Conservation (phyloP, 306 rosid genomes). For the Lathyrus sativus region DNA sequence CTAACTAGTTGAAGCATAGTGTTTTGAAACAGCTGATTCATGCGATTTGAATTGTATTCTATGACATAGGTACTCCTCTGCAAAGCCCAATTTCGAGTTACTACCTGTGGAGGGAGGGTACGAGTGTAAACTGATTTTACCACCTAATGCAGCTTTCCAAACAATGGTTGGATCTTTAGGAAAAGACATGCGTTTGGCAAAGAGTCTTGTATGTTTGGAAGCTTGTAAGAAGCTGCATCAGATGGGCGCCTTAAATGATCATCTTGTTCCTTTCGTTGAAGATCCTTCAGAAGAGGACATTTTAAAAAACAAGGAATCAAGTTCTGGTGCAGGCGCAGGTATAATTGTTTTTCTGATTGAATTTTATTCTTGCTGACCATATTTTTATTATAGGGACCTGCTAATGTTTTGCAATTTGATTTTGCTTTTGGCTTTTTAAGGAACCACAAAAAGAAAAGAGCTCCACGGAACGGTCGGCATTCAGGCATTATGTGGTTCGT, state of each 20-base stretch:
- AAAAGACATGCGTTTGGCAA: slow-evolving; percentile 59
- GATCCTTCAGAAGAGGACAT: slow-evolving; percentile 46
- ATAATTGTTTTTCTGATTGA: slow-evolving; percentile 26
- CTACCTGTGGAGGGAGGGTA: slow-evolving; percentile 50
- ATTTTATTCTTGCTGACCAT: not conserved
- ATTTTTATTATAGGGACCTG: slow-evolving; percentile 1
- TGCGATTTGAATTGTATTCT: slow-evolving; percentile 36
- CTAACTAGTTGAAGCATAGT: slow-evolving; percentile 29
- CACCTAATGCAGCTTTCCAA: slow-evolving; percentile 81
- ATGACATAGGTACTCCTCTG: slow-evolving; percentile 56
- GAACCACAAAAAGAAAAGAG: slow-evolving; percentile 91
- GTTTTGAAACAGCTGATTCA: slow-evolving; percentile 9
- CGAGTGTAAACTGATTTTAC: slow-evolving; percentile 62
- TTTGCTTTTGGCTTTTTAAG: slow-evolving; percentile 54
- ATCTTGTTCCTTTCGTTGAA: slow-evolving; percentile 65
- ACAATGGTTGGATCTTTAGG: slow-evolving; percentile 64
- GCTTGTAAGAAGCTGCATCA: slow-evolving; percentile 91
- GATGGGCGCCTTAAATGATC: slow-evolving; percentile 78
- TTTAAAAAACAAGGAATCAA: slow-evolving; percentile 51
- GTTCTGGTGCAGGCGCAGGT: slow-evolving; percentile 80
- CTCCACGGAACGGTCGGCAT: slow-evolving; percentile 71
- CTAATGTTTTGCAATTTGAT: slow-evolving; percentile 26
- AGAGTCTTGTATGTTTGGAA: slow-evolving; percentile 84
- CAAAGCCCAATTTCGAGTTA: slow-evolving; percentile 59
- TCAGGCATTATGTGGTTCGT: slow-evolving; percentile 64